Evolutionary conservation across 108 stramenopile genomes (phyloP).

Genomic region (Conticribra guillardii): DNA sequence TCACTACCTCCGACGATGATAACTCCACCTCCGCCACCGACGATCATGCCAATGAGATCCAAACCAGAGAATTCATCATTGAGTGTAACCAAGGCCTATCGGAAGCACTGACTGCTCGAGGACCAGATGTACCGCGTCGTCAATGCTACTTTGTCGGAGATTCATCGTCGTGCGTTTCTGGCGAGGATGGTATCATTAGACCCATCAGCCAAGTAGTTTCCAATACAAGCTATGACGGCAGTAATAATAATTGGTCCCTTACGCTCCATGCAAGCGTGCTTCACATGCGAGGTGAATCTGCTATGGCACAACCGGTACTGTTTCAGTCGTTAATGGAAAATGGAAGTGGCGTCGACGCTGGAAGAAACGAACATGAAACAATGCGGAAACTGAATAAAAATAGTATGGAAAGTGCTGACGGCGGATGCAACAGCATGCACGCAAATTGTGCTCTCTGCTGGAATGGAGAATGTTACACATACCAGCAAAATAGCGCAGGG

Average conservation of each 20-base stretch:
- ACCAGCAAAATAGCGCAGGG: constrained; percentile 2
- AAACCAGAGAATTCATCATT: background rate
- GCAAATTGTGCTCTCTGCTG: constrained; percentile 60
- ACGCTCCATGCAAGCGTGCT: constrained; percentile 68
- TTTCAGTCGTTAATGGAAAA: constrained; percentile 16
- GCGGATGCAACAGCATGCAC: background rate
- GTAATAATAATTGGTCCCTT: constrained; percentile 21
- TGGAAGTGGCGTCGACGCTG: background rate
- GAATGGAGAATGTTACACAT: constrained; percentile 87
- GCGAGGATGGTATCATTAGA: no score
- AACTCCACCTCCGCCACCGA: no score
- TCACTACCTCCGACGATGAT: background rate
- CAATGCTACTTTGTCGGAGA: constrained; percentile 7
- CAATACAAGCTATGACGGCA: no score
- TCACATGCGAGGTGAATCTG: constrained; percentile 60
- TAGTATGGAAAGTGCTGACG: background rate
- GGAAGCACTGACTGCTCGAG: constrained; percentile 31
- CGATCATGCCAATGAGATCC: background rate
- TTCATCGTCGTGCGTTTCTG: no score
- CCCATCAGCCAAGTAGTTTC: no score
- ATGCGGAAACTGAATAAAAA: no score
- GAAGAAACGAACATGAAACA: background rate
- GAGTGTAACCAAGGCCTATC: constrained; percentile 27
- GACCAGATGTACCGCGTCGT: constrained; percentile 39
- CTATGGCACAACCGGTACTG: constrained; percentile 55